Percentiles rank a stretch among this genome's conserved stretches.
phyloP scores from a whole-genome alignment of 306 rosid genomes.

The Potentilla sterilis region DNA sequence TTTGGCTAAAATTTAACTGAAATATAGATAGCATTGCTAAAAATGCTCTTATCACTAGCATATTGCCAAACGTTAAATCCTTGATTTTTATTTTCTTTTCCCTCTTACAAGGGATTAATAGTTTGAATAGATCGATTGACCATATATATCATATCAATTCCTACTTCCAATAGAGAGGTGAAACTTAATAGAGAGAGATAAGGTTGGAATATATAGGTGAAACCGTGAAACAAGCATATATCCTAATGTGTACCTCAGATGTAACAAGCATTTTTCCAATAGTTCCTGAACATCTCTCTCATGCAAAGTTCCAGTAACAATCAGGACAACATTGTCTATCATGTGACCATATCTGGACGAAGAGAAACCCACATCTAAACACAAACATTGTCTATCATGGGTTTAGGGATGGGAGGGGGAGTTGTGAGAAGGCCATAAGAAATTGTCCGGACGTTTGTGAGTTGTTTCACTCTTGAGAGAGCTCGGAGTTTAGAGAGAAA shows the following conservation, averaged over 20 bases:
- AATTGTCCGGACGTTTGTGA: too few species aligned
- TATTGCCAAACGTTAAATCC: constrained; percentile 4
- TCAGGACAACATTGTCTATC: constrained; percentile 98
- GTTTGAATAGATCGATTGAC: neutral
- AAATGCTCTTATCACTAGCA: too few species aligned
- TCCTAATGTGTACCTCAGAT: constrained; percentile 62
- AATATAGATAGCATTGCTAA: too few species aligned
- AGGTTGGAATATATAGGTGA: neutral
- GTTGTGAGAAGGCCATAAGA: too few species aligned
- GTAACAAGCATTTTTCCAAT: constrained; percentile 97
- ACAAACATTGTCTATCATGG: too few species aligned
- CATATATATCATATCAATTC: neutral
- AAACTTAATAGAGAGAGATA: neutral
- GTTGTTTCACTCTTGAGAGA: too few species aligned
- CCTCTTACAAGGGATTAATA: neutral
- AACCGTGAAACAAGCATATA: neutral
- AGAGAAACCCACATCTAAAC: neutral
- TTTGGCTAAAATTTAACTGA: too few species aligned
- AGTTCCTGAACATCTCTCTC: constrained; percentile 99
- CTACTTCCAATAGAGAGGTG: neutral
- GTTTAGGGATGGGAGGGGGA: too few species aligned
- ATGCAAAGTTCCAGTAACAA: constrained; percentile 97
- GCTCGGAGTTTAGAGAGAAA: too few species aligned
- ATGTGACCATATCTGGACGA: constrained; percentile 88
- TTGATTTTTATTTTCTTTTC: neutral